A percentile compares a stretch with the other conserved stretches of the same genome.
phyloP scores from a whole-genome alignment of 2,329 filamentous ascomycete genomes.

The Xylariaceae sp. region DNA sequence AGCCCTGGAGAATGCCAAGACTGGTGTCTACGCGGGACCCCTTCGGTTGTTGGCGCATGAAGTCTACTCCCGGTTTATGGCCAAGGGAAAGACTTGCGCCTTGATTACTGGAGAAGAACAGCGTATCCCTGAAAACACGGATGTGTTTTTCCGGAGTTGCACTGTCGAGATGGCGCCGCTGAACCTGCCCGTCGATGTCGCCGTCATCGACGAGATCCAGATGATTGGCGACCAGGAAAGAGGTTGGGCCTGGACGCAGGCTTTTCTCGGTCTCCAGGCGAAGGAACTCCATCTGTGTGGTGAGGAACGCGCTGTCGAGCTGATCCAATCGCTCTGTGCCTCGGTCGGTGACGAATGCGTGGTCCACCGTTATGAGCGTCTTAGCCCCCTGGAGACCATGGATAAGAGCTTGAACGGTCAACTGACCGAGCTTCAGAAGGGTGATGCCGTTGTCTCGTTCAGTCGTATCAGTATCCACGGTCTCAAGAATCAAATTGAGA shows the following conservation, averaged over 20 bases:
- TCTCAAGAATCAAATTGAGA: conserved; percentile 73
- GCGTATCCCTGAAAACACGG: conserved; percentile 56
- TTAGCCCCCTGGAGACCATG: conserved; percentile 71
- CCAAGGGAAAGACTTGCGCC: conserved; percentile 70
- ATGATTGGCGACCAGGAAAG: conserved; percentile 80
- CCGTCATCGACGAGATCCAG: conserved; percentile 97
- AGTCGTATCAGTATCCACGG: conserved; percentile 76
- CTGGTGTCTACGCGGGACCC: conserved; percentile 86
- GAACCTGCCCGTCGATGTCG: conserved; percentile 66
- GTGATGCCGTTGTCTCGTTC: conserved; percentile 86
- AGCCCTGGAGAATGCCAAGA: conserved; percentile 67
- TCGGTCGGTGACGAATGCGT: conserved; percentile 76
- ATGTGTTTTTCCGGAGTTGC: conserved; percentile 67
- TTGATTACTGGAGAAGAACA: conserved; percentile 90
- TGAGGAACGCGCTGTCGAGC: conserved; percentile 72
- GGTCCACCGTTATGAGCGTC: conserved; percentile 75
- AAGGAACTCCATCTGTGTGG: conserved; percentile 91
- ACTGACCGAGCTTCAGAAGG: conserved; percentile 68
- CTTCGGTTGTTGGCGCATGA: conserved; percentile 86
- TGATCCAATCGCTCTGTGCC: conserved; percentile 73
- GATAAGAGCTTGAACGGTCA: conserved; percentile 56
- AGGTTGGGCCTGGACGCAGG: conserved; percentile 93
- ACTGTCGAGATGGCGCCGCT: conserved; percentile 82
- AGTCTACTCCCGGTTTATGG: conserved; percentile 80
- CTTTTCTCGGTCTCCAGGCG: conserved; percentile 78